Conservation (phyloP, 2,329 filamentous ascomycete genomes). For the Sporothrix dimorphospora region DNA sequence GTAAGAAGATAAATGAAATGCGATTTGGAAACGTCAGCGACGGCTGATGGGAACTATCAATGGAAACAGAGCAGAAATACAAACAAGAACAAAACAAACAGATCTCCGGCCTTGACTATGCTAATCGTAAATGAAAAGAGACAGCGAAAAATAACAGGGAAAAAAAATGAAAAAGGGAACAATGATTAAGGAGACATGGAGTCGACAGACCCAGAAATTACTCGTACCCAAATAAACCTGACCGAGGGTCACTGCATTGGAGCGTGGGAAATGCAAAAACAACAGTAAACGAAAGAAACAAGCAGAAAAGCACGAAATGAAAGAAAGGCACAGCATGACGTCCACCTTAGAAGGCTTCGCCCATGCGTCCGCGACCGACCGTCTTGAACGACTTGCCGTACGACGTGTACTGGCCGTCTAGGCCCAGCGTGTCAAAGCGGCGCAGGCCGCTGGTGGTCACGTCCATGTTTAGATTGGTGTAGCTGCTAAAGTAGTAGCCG, state of each 20-base stretch:
- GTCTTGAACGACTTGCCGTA: slow-evolving; percentile 51
- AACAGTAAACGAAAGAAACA: neutral
- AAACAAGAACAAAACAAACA: neutral
- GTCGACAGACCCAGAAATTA: neutral
- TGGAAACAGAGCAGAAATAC: no score
- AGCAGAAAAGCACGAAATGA: neutral
- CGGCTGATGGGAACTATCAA: neutral
- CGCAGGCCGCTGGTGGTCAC: slow-evolving; percentile 47
- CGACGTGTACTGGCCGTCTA: slow-evolving; percentile 53
- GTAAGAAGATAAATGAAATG: neutral
- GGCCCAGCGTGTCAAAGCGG: slow-evolving; percentile 58
- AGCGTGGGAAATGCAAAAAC: neutral
- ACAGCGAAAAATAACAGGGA: neutral
- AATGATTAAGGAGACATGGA: slow-evolving; percentile 14
- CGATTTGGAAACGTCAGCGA: neutral
- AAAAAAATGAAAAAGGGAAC: neutral
- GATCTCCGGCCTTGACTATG: slow-evolving; percentile 4
- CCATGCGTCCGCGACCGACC: slow-evolving; percentile 51
- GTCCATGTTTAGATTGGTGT: slow-evolving; percentile 46
- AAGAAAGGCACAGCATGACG: neutral
- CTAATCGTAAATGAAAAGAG: neutral
- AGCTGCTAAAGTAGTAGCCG: slow-evolving; percentile 85
- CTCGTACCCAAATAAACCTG: slow-evolving; percentile 2
- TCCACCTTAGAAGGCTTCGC: slow-evolving; percentile 40
- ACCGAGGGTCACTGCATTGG: neutral